A percentile compares a stretch with the other conserved stretches of the same genome.
phyloP scores from a whole-genome alignment of 306 rosid species.

The Crotalaria pallida region DNA sequence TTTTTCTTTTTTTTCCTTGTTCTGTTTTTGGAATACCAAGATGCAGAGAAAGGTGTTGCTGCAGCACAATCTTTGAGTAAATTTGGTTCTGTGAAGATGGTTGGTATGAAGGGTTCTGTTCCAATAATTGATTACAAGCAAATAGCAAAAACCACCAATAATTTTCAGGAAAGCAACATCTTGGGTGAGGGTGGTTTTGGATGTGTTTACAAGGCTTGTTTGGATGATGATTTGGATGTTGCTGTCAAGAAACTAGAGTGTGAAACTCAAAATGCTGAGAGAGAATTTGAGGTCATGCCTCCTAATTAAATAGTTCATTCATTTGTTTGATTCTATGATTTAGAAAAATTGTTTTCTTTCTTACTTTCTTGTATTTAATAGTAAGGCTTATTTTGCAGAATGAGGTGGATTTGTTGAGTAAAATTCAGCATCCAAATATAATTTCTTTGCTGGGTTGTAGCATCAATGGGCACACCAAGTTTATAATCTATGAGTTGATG shows the following conservation, averaged over 20 bases:
- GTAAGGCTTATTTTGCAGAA: slow-evolving; percentile 60
- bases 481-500: slow-evolving; percentile 80
- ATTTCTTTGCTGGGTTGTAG: slow-evolving; percentile 73
- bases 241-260: slow-evolving; percentile 81
- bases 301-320: not conserved
- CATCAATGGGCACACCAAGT: slow-evolving; percentile 44
- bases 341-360: not conserved
- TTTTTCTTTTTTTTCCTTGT: not conserved
- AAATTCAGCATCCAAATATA: slow-evolving; percentile 73
- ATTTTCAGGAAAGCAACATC: slow-evolving; percentile 62
- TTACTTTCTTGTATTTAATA: not conserved
- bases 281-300: slow-evolving; percentile 68
- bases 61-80: slow-evolving; percentile 46
- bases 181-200: slow-evolving; percentile 95
- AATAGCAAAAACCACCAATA: slow-evolving; percentile 59
- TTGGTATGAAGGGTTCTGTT: slow-evolving; percentile 56
- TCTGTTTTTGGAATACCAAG: slow-evolving; percentile 35
- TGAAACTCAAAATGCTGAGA: slow-evolving; percentile 49
- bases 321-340: not conserved
- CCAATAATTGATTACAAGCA: slow-evolving; percentile 61
- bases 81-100: slow-evolving; percentile 47
- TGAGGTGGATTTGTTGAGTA: slow-evolving; percentile 72
- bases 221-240: slow-evolving; percentile 60
- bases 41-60: slow-evolving; percentile 61
- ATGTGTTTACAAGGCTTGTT: slow-evolving; percentile 77